Conservation (phyloP, 306 rosid genomes). For the Gleditsia sinensis region DNA sequence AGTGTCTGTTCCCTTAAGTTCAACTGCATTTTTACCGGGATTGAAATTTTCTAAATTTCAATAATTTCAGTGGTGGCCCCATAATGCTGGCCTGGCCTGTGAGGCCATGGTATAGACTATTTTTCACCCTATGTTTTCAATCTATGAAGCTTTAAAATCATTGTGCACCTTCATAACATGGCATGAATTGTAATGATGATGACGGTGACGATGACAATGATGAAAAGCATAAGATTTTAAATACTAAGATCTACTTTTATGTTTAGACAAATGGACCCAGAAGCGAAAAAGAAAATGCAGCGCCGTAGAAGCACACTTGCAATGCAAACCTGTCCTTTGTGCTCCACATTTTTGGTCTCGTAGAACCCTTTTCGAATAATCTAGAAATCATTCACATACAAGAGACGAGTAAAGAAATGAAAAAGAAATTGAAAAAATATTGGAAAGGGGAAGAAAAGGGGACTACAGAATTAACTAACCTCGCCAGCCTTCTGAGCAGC, state of each 20-base stretch:
- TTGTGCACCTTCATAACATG: background rate
- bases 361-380: constrained; percentile 78
- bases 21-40: background rate
- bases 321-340: constrained; percentile 73
- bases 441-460: background rate
- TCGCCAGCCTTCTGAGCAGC: constrained; percentile 88
- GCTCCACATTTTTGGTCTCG: constrained; percentile 73
- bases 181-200: background rate
- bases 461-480: constrained; percentile 40
- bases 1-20: background rate
- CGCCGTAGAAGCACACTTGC: background rate
- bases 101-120: background rate
- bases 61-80: background rate
- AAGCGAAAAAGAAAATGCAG: background rate
- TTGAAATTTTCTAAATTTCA: background rate
- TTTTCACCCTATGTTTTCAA: background rate
- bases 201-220: too few relatives aligned
- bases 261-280: background rate
- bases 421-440: background rate
- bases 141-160: background rate
- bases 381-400: constrained; percentile 38
- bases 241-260: background rate
- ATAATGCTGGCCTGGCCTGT: background rate
- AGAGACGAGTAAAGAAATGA: background rate
- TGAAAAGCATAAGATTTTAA: background rate